These are phyloP conservation scores for Xylariaceae sp. DNA, from an alignment of 2,329 filamentous ascomycete species.

Conservation along the genomic window DNA sequence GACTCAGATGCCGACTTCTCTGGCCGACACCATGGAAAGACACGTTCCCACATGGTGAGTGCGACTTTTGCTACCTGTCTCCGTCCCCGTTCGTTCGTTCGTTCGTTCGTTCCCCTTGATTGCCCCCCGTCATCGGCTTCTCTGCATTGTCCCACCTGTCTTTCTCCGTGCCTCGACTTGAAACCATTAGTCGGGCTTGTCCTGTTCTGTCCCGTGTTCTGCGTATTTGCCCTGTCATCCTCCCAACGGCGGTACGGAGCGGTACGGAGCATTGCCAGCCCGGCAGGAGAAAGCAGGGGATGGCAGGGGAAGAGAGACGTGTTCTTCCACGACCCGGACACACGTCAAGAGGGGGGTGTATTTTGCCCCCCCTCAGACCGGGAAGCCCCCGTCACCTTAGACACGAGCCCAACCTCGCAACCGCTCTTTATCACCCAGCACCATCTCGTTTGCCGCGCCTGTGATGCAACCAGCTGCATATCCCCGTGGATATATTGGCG, in stretches of 20 bases:
- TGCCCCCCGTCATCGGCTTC: not conserved
- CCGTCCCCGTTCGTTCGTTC: not conserved
- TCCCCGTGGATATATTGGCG: not conserved
- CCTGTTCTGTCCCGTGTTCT: not conserved
- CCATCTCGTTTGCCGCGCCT: not conserved
- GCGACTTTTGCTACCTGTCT: not conserved
- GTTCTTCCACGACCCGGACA: constrained; percentile 1
- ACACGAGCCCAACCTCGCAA: not conserved
- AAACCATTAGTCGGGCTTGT: constrained; percentile 4
- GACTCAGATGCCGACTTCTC: constrained; percentile 47
- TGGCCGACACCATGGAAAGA: constrained; percentile 75
- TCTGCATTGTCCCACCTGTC: constrained; percentile 6
- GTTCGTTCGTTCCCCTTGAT: constrained; percentile 2
- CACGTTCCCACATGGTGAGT: constrained; percentile 79
- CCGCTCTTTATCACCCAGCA: not conserved
- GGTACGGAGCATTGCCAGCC: no score
- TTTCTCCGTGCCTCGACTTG: constrained; percentile 7
- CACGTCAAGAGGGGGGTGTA: not conserved
- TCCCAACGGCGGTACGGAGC: not conserved
- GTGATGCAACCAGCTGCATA: not conserved
- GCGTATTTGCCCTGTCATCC: not conserved
- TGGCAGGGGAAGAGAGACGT: not conserved
- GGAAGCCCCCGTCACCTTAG: constrained; percentile 1
- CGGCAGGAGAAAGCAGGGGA: not conserved
- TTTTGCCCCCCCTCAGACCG: not conserved